Evolutionary conservation across 2,329 filamentous ascomycete species (phyloP).

Genomic region (Paraphaeosphaeria sporulosa): DNA sequence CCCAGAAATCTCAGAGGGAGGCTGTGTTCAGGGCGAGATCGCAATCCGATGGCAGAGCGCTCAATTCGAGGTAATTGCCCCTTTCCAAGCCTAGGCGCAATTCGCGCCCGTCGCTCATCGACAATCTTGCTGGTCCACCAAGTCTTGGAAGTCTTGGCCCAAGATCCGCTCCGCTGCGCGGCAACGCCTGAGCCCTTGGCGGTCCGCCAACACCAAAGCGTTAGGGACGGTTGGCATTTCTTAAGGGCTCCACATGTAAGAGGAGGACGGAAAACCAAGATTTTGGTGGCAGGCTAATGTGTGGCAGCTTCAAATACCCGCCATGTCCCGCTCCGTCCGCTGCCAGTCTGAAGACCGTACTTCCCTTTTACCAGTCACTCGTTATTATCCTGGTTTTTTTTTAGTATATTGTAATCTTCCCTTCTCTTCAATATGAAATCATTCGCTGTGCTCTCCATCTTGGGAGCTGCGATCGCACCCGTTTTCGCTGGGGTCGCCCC

Average conservation of each 20-base stretch:
- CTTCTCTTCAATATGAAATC: constrained; percentile 39
- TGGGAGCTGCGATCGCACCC: constrained; percentile 37
- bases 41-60: constrained; percentile 16
- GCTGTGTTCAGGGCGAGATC: constrained; percentile 31
- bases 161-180: constrained; percentile 38
- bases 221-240: constrained; percentile 48
- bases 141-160: constrained; percentile 40
- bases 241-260: constrained; percentile 38
- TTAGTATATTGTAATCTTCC: constrained; percentile 39
- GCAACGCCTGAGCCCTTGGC: constrained; percentile 44
- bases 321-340: constrained; percentile 29
- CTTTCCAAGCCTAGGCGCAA: constrained; percentile 46
- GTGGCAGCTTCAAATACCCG: constrained; percentile 42
- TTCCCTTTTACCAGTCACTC: constrained; percentile 47
- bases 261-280: constrained; percentile 37
- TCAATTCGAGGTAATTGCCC: constrained; percentile 29
- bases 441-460: constrained; percentile 33
- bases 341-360: constrained; percentile 32
- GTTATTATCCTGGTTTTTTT: constrained; percentile 36
- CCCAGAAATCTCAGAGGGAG: constrained; percentile 25
- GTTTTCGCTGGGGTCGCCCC: constrained; percentile 33
- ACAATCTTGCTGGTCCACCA: constrained; percentile 19
- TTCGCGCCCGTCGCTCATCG: constrained; percentile 32
- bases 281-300: constrained; percentile 22
- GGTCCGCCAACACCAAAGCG: constrained; percentile 36